Conservation (phyloP, 1,284 basidiomycete genomes). For the Cryptococcus amylolentus region DNA sequence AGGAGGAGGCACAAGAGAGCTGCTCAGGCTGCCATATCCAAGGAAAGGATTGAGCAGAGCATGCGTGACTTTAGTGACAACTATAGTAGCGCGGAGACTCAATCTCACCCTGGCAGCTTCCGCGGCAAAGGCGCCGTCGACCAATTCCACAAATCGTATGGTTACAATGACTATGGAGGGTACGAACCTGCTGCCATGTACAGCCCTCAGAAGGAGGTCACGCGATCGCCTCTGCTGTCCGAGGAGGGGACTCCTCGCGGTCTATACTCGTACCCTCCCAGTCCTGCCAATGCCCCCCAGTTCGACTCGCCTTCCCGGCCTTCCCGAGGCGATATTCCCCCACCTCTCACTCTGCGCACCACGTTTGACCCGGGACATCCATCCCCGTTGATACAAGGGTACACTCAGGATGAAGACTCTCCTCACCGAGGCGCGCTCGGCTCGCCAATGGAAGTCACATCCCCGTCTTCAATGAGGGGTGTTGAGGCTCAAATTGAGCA, state of each 20-base stretch:
- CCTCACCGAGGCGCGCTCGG: slow-evolving; percentile 1
- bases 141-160: slow-evolving; percentile 9
- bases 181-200: slow-evolving; percentile 20
- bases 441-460: slow-evolving; percentile 10
- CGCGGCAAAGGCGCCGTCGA: background rate
- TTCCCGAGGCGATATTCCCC: slow-evolving; percentile 9
- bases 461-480: slow-evolving; percentile 16
- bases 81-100: background rate
- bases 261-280: slow-evolving; percentile 19
- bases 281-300: slow-evolving; percentile 4
- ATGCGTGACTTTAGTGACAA: background rate
- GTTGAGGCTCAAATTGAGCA: slow-evolving; percentile 16
- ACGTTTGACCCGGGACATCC: slow-evolving; percentile 9
- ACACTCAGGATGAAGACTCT: background rate
- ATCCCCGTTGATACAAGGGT: background rate
- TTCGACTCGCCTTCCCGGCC: background rate
- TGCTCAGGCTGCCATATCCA: background rate
- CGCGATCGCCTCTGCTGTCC: slow-evolving; percentile 17
- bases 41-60: background rate
- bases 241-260: slow-evolving; percentile 9
- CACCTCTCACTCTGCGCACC: slow-evolving; percentile 13
- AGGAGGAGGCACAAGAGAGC: slow-evolving; percentile 1
- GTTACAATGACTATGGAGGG: slow-evolving; percentile 3
- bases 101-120: too few species aligned
- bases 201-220: slow-evolving; percentile 20